Conservation (phyloP, 2,329 filamentous ascomycete genomes). For the Tolypocladium capitatum region DNA sequence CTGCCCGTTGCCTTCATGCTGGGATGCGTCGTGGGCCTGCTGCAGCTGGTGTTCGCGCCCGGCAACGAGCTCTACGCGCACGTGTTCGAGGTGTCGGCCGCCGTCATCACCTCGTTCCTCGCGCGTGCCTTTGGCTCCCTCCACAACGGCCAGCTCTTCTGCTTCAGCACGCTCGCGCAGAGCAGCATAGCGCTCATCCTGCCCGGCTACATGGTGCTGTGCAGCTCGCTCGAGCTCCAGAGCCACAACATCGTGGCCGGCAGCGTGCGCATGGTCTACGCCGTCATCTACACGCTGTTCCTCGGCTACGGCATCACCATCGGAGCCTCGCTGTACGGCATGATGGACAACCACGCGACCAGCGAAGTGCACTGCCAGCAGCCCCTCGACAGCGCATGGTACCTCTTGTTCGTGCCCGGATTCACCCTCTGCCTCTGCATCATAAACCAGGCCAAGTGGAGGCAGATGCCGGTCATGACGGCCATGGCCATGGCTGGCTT, state of each 20-base stretch:
- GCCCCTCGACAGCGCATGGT: conserved; percentile 31
- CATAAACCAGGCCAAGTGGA: conserved; percentile 72
- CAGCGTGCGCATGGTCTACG: conserved; percentile 62
- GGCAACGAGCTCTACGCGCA: conserved; percentile 56
- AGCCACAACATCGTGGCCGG: conserved; percentile 58
- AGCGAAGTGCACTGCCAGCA: conserved; percentile 26
- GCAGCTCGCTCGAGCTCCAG: conserved; percentile 50
- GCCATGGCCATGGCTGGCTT: conserved; percentile 62
- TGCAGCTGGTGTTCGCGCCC: conserved; percentile 64
- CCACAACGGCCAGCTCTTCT: conserved; percentile 43
- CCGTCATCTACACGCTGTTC: conserved; percentile 62
- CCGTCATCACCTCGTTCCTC: conserved; percentile 54
- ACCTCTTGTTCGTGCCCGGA: conserved; percentile 60
- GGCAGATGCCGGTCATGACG: conserved; percentile 64
- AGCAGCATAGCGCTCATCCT: conserved; percentile 65
- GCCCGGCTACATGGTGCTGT: conserved; percentile 41
- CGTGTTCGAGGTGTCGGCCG: conserved; percentile 38
- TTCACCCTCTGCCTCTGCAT: conserved; percentile 66
- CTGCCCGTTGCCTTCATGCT: conserved; percentile 65
- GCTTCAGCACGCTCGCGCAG: conserved; percentile 59
- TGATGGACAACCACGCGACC: conserved; percentile 43
- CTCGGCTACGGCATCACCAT: conserved; percentile 64
- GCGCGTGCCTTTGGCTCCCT: conserved; percentile 59
- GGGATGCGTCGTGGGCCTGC: conserved; percentile 57
- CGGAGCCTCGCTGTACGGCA: conserved; percentile 51